Evolutionary conservation across 768 basidiomycete species (phyloP).

Genomic region (Leccinum boreale): DNA sequence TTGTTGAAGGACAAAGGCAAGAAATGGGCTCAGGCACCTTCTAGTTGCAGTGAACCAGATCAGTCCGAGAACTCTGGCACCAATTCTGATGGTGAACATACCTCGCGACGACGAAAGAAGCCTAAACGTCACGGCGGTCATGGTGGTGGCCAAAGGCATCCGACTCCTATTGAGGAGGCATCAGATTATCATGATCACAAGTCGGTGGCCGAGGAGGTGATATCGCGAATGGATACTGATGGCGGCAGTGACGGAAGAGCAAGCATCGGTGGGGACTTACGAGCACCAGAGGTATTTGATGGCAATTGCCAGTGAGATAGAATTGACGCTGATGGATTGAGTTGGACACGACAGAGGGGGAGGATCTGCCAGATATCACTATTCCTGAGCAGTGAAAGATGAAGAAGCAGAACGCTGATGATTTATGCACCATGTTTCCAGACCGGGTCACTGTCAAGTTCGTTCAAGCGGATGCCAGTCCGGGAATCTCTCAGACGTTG

Average conservation of each 20-base stretch:
- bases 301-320: background rate
- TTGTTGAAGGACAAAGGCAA: background rate
- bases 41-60: background rate
- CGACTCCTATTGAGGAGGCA: background rate
- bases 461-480: background rate
- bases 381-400: background rate
- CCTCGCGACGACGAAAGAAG: background rate
- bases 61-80: background rate
- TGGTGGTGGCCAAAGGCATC: background rate
- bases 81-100: background rate
- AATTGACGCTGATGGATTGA: background rate
- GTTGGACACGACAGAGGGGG: background rate
- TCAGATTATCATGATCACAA: background rate
- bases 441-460: background rate
- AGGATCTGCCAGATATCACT: background rate
- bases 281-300: background rate
- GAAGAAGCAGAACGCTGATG: background rate
- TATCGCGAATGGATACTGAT: background rate
- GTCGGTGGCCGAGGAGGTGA: background rate
- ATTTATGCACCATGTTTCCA: background rate
- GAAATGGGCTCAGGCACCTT: background rate
- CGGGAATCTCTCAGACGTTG: background rate
- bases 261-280: background rate
- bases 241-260: background rate
- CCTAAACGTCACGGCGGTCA: background rate